Base-by-base conservation (phyloP, 768 basidiomycete genomes). In the Calocybe gangraenosa region DNA sequence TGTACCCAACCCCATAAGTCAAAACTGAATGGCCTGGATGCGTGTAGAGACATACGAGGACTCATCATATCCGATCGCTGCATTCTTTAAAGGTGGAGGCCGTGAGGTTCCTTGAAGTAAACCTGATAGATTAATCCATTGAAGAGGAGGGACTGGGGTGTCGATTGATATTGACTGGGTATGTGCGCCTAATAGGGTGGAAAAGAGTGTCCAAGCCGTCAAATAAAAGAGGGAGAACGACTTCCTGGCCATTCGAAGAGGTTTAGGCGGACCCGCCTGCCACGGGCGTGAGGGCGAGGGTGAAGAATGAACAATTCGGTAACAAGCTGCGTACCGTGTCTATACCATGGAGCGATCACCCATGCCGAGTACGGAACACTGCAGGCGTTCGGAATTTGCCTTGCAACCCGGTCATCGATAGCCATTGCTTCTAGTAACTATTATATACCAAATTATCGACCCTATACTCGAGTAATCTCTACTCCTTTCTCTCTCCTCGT, bases 81-180 rank as follows among this genome's bases (percentile, higher is more conserved):
- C 78, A 55, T 86, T 82, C 61, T 79, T 84, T 52, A 89, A 70
- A 23, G 79, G 75, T 6, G 82, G 81, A 6, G 84, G 78, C 1
- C 68, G 62, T 3, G 75, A 44, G 1, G 82, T 60, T 23, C 85
- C 84, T 22, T 63, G 65, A 34, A 85, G 65, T 42, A 80, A 66
- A 52, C 52, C 49, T 3, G 83, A 76, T 54, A 90, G 66, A 61
- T 87, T 86, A 59, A 91, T 77, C 88, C 82, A 85, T 63, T 87
- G 82, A 3, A 85, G 67, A 32, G 82, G 82, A 19, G 83, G 82
- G 6, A 82, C 65, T 3, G 80, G 68, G 30, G 71, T 74, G 50
- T 53, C 62, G 1, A 76, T 79, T 13, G 81, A 75, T 42, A 79
- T 74, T 42, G 68, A 62, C 55, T 78, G 78, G 41, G 76, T 68